Percentiles rank a stretch among this genome's conserved stretches.
Conservation (phyloP, 306 rosid species). For the apple (Malus domestica) region ASM211411v1 NC_041795.1:31870001-31870500, state of each 20-base stretch:
- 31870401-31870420: background rate
- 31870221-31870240: constrained; percentile 58
- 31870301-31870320: background rate
- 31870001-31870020: background rate
- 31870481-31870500: background rate
- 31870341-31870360: background rate
- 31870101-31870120: constrained; percentile 39
- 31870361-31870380: background rate
- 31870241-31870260: constrained; percentile 60
- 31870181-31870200: constrained; percentile 47
- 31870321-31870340: background rate
- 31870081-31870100: constrained; percentile 54
- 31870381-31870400: background rate
- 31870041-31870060: constrained; percentile 62
- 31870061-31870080: constrained; percentile 59
- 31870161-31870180: constrained; percentile 47
- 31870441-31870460: background rate
- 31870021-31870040: background rate
- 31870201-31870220: constrained; percentile 53
- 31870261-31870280: constrained; percentile 16
- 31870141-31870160: constrained; percentile 51
- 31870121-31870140: constrained; percentile 46
- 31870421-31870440: background rate
- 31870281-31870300: background rate
- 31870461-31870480: background rate